These are phyloP conservation scores for Myxozyma vanderwaltii DNA, from an alignment of 805 yeast species.

Conservation along the genomic window DNA sequence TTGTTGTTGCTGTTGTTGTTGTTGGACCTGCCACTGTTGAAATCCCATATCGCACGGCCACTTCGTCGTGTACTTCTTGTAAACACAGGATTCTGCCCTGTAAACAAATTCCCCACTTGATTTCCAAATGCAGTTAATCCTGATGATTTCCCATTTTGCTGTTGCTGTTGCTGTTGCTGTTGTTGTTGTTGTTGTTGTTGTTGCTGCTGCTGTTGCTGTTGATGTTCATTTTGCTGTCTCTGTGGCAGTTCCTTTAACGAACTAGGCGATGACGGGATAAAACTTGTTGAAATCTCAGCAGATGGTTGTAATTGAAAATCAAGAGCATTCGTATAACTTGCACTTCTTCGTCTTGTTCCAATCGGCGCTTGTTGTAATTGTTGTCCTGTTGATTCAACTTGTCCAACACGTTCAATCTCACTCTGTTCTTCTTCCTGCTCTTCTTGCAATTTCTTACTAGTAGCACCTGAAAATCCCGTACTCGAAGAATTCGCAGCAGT, in stretches of 20 bases:
- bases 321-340: slow-evolving; percentile 6
- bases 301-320: neutral
- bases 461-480: neutral
- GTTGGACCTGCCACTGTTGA: slow-evolving; percentile 3
- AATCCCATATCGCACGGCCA: slow-evolving; percentile 26
- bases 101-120: slow-evolving; percentile 25
- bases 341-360: slow-evolving; percentile 26
- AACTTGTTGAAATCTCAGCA: neutral
- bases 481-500: neutral
- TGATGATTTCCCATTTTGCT: slow-evolving; percentile 3
- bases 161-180: neutral
- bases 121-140: slow-evolving; percentile 12
- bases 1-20: slow-evolving; percentile 1
- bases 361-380: slow-evolving; percentile 21
- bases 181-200: neutral
- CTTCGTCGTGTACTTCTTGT: slow-evolving; percentile 16
- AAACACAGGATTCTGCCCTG: slow-evolving; percentile 16
- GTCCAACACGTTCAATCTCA: neutral
- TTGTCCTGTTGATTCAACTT: neutral
- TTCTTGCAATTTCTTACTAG: neutral
- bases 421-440: neutral
- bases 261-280: neutral
- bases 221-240: neutral
- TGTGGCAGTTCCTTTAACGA: neutral
- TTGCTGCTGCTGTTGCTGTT: neutral